Evolutionary conservation across 805 yeast genomes (phyloP).

Genomic region (Cyberlindnera veronae): DNA sequence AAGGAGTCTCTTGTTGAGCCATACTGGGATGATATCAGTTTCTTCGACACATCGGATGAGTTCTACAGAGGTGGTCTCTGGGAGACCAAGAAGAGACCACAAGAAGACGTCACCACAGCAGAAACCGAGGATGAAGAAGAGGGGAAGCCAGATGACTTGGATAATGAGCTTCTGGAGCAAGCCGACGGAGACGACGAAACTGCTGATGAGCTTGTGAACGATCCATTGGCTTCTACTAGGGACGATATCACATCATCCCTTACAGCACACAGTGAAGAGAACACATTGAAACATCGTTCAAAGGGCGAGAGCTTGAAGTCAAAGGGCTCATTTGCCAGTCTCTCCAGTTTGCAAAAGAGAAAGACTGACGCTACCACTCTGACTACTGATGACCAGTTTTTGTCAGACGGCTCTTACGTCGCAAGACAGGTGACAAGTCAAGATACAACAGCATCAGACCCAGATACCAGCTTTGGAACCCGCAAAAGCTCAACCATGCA

Average conservation of each 20-base stretch:
- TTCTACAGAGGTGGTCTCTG: conserved; percentile 92
- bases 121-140: conserved; percentile 1
- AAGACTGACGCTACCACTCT: conserved; percentile 24
- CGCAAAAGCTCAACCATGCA: conserved; percentile 22
- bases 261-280: conserved; percentile 13
- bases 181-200: background rate
- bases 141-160: background rate
- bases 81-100: conserved; percentile 45
- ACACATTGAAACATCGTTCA: conserved; percentile 16
- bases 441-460: conserved; percentile 14
- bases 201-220: too few species aligned
- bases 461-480: conserved; percentile 11
- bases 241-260: too few species aligned
- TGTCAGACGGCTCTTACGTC: conserved; percentile 29
- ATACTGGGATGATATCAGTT: conserved; percentile 81
- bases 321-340: conserved; percentile 7
- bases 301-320: conserved; percentile 1
- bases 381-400: conserved; percentile 28
- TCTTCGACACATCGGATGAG: conserved; percentile 60
- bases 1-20: conserved; percentile 81
- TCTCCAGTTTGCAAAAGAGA: conserved; percentile 6
- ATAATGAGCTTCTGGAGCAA: too few species aligned
- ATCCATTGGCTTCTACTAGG: too few species aligned
- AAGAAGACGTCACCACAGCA: conserved; percentile 3
- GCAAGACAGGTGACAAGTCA: conserved; percentile 9